phyloP scores from a whole-genome alignment of 306 rosid species.

The Cicer chorassanicum region DNA sequence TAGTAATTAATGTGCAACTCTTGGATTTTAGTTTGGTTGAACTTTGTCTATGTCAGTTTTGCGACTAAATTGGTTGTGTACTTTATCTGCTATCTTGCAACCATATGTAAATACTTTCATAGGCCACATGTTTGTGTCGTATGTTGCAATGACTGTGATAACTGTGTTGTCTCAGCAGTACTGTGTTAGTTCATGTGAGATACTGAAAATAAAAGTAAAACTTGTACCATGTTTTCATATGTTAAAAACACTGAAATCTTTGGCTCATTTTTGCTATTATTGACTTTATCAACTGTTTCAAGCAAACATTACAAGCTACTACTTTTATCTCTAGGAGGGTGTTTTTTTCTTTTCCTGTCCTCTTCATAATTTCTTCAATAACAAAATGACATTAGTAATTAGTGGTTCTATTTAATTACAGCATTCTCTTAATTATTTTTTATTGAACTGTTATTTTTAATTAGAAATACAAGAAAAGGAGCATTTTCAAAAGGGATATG shows the following conservation, averaged over 20 bases:
- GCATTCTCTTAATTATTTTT: neutral
- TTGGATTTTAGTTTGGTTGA: neutral
- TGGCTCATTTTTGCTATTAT: neutral
- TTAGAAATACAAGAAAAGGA: neutral
- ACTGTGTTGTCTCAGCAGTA: conserved; percentile 37
- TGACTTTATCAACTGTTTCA: conserved; percentile 9
- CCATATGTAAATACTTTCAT: conserved; percentile 32
- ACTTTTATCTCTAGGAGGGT: neutral
- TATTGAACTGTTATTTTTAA: neutral
- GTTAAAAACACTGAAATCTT: conserved; percentile 6
- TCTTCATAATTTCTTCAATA: neutral
- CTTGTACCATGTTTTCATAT: conserved; percentile 21
- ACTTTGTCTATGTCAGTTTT: conserved; percentile 28
- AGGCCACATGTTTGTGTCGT: conserved; percentile 31
- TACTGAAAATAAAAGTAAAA: conserved; percentile 42
- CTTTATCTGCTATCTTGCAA: conserved; percentile 25
- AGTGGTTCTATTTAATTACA: neutral
- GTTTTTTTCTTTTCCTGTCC: neutral
- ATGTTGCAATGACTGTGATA: conserved; percentile 35
- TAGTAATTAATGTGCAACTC: conserved; percentile 36
- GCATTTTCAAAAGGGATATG: too few species aligned
- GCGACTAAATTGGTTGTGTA: conserved; percentile 23
- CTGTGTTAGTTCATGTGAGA: conserved; percentile 32
- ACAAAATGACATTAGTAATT: neutral
- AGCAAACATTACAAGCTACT: conserved; percentile 2